Evolutionary conservation across 1,284 basidiomycete genomes (phyloP), one percentile per base, ranked within the genome.

Genomic region (Stereum hirsutum): DNA sequence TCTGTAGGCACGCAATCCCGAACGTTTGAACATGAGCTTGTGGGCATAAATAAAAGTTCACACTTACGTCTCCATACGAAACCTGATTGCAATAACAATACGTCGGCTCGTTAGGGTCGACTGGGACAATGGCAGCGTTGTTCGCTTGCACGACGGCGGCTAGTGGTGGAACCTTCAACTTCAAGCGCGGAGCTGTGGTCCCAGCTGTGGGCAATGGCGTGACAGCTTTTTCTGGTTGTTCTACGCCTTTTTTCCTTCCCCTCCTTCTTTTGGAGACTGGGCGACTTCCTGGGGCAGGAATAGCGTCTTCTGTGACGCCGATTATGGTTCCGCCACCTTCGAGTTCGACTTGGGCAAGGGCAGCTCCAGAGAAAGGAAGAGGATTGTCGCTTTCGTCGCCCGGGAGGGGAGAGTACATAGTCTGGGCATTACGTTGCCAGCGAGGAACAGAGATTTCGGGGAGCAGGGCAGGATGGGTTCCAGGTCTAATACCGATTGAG

Each of bases 31-130:
- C 17, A 19, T 24, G 46, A 36, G 49, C 36, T 39, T 41, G 23
- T 41, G 39, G 19, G 15, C 26, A 42, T 37, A 40, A 21, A 33
- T 39, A 20, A 28, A 42, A 44, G 44, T 39, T 25, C 38, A 41
- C 31, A 63, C 75, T 49, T 54, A 86, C 86, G 60, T 81, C 76
- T 54, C 87, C 88, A 57, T 75, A 88, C 12, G 81, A 86, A 10
- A 81, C 72, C 46, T 78, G 70, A 52, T 83, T 71, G 58, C 89
- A 91, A 61, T 78, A 82, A 55, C 88, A 91, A 60, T 85, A 91
- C 27, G 71, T 63, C 44, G 63, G 66, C 58, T 89, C 82, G 41
- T 66, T 66, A 2, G 70, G 65, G 48, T 74, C 64, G 2, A 49
- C 25, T 15, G 39, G 35, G 30, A 37, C 46, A 14, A 47, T 49